A percentile compares a stretch with the other conserved stretches of the same genome.
Evolutionary conservation across 2,329 filamentous ascomycete genomes (phyloP).

Genomic region (Didymella pomorum): DNA sequence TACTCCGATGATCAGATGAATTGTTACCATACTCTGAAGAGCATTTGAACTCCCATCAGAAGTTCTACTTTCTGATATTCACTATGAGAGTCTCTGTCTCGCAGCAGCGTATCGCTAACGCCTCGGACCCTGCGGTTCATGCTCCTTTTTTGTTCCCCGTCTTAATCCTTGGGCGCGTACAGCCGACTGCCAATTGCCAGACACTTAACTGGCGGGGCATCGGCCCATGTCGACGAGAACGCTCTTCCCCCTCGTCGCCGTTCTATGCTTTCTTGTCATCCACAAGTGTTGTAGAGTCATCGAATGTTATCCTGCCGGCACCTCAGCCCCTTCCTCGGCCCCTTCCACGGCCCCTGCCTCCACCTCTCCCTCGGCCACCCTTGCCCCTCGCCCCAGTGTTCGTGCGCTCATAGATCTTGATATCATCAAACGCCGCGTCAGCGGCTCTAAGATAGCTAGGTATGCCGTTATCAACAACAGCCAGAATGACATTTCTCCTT

Average conservation of each 20-base stretch:
- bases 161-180: too few species aligned
- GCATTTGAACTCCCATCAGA: too few species aligned
- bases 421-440: constrained; percentile 77
- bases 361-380: constrained; percentile 43
- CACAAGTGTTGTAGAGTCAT: neutral
- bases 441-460: constrained; percentile 85
- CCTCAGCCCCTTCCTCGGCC: neutral
- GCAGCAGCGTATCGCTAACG: too few species aligned
- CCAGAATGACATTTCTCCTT: constrained; percentile 81
- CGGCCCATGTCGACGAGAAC: too few species aligned
- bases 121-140: too few species aligned
- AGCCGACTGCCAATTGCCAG: too few species aligned
- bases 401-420: constrained; percentile 72
- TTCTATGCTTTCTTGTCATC: neutral
- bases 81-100: too few species aligned
- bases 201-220: neutral
- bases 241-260: neutral
- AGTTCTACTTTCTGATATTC: too few species aligned
- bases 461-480: constrained; percentile 87
- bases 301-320: neutral
- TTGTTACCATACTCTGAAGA: too few species aligned
- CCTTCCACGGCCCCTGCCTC: constrained; percentile 23
- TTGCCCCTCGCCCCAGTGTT: constrained; percentile 49
- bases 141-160: too few species aligned
- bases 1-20: too few species aligned